These are phyloP conservation scores for Cryphonectria nitschkei DNA, from an alignment of 2,329 filamentous ascomycete genomes.

Conservation along the genomic window DNA sequence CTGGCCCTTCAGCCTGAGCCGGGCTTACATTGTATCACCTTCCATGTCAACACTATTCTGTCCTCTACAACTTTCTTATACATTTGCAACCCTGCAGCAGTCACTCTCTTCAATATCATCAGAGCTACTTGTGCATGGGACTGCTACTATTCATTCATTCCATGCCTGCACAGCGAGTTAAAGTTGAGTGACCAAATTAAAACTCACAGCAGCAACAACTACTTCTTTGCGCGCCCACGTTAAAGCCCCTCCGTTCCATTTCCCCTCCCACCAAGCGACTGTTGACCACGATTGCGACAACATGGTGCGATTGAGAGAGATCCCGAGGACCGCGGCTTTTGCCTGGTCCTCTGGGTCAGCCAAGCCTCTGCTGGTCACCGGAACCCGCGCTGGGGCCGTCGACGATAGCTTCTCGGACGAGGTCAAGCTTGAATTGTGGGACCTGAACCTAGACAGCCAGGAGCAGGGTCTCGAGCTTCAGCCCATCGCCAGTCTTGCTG, in stretches of 20 bases:
- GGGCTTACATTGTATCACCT: not conserved
- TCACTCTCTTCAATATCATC: not conserved
- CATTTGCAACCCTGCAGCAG: conserved; percentile 12
- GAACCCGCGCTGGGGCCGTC: conserved; percentile 91
- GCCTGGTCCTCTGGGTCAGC: conserved; percentile 87
- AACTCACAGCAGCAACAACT: conserved; percentile 10
- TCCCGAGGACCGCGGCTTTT: conserved; percentile 94
- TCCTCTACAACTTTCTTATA: conserved; percentile 12
- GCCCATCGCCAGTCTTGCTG: conserved; percentile 80
- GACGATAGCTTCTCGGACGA: conserved; percentile 98
- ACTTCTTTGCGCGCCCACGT: conserved; percentile 21
- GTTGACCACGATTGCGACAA: conserved; percentile 32
- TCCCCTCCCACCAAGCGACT: conserved; percentile 12
- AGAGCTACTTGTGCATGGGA: conserved; percentile 9
- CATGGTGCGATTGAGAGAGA: conserved; percentile 97
- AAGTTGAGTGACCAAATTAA: conserved; percentile 6
- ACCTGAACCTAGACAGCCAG: conserved; percentile 79
- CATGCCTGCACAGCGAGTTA: conserved; percentile 18
- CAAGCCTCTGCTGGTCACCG: conserved; percentile 84
- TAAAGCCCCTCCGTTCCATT: conserved; percentile 16
- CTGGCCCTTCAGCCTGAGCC: conserved; percentile 13
- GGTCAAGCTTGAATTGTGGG: conserved; percentile 95
- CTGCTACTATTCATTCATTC: conserved; percentile 12
- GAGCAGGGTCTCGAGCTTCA: conserved; percentile 81
- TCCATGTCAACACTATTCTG: conserved; percentile 14